These are phyloP conservation scores for Ophiocordyceps camponoti-leonardi DNA, from an alignment of 2,329 filamentous ascomycete genomes.

Conservation along the genomic window DNA sequence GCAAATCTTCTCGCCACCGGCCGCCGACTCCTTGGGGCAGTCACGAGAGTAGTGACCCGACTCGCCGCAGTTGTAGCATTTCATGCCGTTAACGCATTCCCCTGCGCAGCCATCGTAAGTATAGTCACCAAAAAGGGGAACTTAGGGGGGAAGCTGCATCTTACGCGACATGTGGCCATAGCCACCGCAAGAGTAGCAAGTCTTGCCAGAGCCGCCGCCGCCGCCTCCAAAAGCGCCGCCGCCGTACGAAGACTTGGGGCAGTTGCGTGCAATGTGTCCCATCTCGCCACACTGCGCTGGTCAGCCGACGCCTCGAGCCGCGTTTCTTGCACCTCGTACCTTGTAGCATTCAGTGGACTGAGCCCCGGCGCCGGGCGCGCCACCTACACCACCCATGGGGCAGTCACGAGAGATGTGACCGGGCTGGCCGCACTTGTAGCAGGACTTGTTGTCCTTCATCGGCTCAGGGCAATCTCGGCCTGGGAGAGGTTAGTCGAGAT, in stretches of 20 bases:
- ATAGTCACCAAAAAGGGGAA: background rate
- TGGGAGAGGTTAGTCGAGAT: conserved; percentile 12
- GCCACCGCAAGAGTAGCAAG: conserved; percentile 96
- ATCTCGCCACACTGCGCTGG: conserved; percentile 61
- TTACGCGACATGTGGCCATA: conserved; percentile 87
- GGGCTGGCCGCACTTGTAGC: conserved; percentile 62
- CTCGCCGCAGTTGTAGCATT: conserved; percentile 98
- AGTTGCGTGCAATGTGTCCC: conserved; percentile 91
- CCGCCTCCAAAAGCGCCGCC: conserved; percentile 23
- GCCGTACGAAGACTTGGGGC: conserved; percentile 46
- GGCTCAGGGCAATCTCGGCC: conserved; percentile 83
- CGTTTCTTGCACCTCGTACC: conserved; percentile 16
- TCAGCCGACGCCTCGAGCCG: background rate
- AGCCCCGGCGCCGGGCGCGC: conserved; percentile 21
- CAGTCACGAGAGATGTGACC: conserved; percentile 91
- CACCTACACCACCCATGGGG: conserved; percentile 31
- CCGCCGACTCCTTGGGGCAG: conserved; percentile 80
- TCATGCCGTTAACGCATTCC: conserved; percentile 96
- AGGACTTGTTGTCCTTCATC: conserved; percentile 69
- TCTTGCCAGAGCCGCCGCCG: conserved; percentile 47
- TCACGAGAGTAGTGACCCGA: conserved; percentile 90
- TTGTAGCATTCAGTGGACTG: conserved; percentile 77
- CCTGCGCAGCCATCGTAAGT: conserved; percentile 21
- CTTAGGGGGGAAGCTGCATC: conserved; percentile 6
- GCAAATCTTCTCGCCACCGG: conserved; percentile 83